A percentile compares a stretch with the other conserved stretches of the same genome.
phyloP scores from a whole-genome alignment of 345 rosid genomes.

The Angophora floribunda region DNA sequence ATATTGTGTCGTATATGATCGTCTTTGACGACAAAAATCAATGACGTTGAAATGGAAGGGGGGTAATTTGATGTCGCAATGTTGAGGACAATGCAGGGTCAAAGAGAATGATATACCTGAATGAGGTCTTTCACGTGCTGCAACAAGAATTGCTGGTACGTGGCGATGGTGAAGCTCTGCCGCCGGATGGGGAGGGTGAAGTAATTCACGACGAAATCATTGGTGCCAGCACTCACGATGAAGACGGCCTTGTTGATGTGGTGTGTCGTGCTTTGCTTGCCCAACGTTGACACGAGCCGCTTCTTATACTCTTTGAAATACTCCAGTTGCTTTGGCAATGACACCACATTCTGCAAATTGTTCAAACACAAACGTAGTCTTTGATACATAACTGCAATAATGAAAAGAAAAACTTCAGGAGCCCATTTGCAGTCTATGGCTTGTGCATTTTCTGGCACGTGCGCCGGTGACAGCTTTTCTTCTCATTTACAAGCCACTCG shows the following conservation, averaged over 20 bases:
- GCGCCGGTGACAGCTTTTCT: neutral
- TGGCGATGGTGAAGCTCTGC: slow-evolving; percentile 32
- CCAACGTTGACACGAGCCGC: slow-evolving; percentile 23
- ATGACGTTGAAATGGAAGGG: neutral
- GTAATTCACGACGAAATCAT: slow-evolving; percentile 49
- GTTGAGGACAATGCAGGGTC: neutral
- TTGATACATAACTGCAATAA: neutral
- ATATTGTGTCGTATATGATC: neutral
- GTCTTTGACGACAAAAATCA: neutral
- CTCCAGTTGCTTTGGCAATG: slow-evolving; percentile 27
- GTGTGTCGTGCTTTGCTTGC: slow-evolving; percentile 17
- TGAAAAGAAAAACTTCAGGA: neutral
- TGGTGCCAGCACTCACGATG: slow-evolving; percentile 41
- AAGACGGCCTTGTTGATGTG: slow-evolving; percentile 21
- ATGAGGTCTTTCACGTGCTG: slow-evolving; percentile 29
- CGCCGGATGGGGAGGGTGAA: slow-evolving; percentile 43
- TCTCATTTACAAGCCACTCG: neutral
- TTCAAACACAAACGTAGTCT: neutral
- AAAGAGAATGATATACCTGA: slow-evolving; percentile 22
- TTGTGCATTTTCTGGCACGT: neutral
- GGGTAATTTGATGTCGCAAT: neutral
- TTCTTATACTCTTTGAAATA: slow-evolving; percentile 44
- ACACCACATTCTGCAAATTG: slow-evolving; percentile 29
- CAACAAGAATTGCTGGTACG: slow-evolving; percentile 52
- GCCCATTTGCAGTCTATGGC: neutral